These are phyloP conservation scores for Penicillium digitatum DNA, from an alignment of 2,329 filamentous ascomycete genomes.

Conservation along the genomic window DNA sequence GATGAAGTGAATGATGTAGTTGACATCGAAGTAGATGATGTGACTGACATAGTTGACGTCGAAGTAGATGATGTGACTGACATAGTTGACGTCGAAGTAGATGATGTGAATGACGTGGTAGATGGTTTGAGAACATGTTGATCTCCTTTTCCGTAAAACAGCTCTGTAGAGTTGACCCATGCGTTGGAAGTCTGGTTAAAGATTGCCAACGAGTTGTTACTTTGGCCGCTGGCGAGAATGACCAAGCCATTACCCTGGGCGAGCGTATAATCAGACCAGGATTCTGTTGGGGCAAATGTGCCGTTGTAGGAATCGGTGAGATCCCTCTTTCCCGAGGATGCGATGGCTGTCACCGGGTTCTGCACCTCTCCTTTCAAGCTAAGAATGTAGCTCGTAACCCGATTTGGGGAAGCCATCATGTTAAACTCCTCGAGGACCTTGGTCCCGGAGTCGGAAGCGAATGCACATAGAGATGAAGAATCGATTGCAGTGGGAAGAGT, in stretches of 20 bases:
- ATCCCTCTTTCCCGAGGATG: constrained; percentile 34
- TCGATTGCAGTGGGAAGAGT: constrained; percentile 59
- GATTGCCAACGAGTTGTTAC: constrained; percentile 64
- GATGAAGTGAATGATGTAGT: constrained; percentile 20
- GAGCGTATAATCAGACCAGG: constrained; percentile 66
- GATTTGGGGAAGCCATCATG: constrained; percentile 68
- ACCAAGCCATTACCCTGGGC: constrained; percentile 65
- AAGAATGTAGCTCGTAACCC: constrained; percentile 65
- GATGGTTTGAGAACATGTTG: constrained; percentile 15
- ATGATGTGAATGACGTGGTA: constrained; percentile 18
- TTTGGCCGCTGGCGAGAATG: constrained; percentile 72
- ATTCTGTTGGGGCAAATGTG: constrained; percentile 63
- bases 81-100: constrained; percentile 30
- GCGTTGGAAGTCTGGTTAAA: constrained; percentile 72
- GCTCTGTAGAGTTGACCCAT: constrained; percentile 68
- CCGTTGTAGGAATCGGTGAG: constrained; percentile 71
- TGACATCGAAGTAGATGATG: constrained; percentile 24
- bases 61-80: constrained; percentile 32
- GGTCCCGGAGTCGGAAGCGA: constrained; percentile 66
- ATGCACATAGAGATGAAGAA: constrained; percentile 57
- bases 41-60: constrained; percentile 24
- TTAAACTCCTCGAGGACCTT: constrained; percentile 78
- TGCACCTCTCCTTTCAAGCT: constrained; percentile 55
- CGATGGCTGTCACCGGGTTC: constrained; percentile 48
- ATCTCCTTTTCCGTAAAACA: constrained; percentile 50